Percentiles rank a stretch among this genome's conserved stretches.
Evolutionary conservation across 768 basidiomycete genomes (phyloP).

Genomic region (Termitomyces sp.): DNA sequence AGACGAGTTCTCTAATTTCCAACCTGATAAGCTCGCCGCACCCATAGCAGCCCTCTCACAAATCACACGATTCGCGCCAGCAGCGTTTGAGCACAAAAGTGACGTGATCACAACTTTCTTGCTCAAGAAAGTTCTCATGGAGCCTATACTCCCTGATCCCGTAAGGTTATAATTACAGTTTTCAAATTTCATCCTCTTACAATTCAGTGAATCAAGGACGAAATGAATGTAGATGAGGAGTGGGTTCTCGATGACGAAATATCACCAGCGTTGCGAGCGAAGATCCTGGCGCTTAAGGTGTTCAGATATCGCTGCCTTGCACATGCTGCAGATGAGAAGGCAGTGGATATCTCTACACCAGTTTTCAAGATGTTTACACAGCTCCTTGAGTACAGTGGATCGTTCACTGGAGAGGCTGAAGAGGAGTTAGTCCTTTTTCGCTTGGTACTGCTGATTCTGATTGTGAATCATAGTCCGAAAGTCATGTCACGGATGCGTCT

Average conservation of each 20-base stretch:
- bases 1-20: conserved; percentile 37
- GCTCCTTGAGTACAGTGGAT: conserved; percentile 65
- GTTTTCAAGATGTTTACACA: conserved; percentile 71
- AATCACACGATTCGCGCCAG: conserved; percentile 59
- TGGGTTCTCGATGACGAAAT: conserved; percentile 74
- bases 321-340: conserved; percentile 50
- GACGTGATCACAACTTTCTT: conserved; percentile 69
- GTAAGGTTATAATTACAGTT: conserved; percentile 29
- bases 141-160: conserved; percentile 35
- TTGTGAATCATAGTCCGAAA: conserved; percentile 36
- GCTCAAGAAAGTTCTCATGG: conserved; percentile 65
- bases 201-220: conserved; percentile 33
- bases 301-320: conserved; percentile 76
- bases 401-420: conserved; percentile 36
- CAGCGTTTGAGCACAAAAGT: conserved; percentile 74
- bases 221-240: conserved; percentile 59
- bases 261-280: conserved; percentile 53
- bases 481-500: conserved; percentile 76
- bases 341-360: conserved; percentile 64
- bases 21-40: conserved; percentile 51
- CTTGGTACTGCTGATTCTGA: background rate
- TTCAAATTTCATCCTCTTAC: background rate
- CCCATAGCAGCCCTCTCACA: conserved; percentile 71
- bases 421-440: conserved; percentile 31
- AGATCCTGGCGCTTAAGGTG: conserved; percentile 73